Evolutionary conservation across 495 filamentous ascomycete species (phyloP).

Genomic region (Xanthoparmelia taractica): DNA sequence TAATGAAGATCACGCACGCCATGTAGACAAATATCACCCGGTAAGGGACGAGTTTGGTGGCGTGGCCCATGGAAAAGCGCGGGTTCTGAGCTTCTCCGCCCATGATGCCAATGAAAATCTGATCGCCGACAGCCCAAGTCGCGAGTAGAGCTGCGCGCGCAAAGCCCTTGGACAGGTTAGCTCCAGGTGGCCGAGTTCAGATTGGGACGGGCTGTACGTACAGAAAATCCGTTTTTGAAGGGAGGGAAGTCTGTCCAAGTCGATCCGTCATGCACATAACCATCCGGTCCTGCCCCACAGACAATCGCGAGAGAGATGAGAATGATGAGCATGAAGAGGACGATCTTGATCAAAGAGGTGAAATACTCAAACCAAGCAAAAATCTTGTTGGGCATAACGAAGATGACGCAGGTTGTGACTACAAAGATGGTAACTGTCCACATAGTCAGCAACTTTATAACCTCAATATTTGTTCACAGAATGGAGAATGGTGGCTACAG

Average conservation of each 20-base stretch:
- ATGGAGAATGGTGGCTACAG: not conserved
- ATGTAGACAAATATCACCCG: constrained; percentile 33
- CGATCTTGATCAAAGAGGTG: constrained; percentile 30
- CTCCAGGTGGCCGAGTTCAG: not conserved
- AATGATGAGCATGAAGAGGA: constrained; percentile 32
- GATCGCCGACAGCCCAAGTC: constrained; percentile 25
- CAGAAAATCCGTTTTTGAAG: constrained; percentile 30
- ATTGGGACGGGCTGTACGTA: constrained; percentile 5
- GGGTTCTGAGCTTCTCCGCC: constrained; percentile 28
- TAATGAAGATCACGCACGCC: constrained; percentile 27
- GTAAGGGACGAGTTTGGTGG: constrained; percentile 29
- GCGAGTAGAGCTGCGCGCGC: constrained; percentile 23
- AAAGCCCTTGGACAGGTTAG: constrained; percentile 21
- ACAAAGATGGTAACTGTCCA: constrained; percentile 30
- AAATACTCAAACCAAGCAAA: constrained; percentile 33
- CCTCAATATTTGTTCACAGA: not conserved
- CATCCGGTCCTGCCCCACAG: constrained; percentile 22
- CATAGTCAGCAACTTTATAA: not conserved
- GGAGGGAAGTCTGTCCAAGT: constrained; percentile 22
- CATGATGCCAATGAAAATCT: constrained; percentile 24
- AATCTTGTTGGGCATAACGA: constrained; percentile 26
- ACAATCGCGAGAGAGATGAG: constrained; percentile 11
- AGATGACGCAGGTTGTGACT: constrained; percentile 22
- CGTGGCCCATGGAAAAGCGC: constrained; percentile 28
- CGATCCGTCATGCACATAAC: constrained; percentile 27